Evolutionary conservation across 345 rosid species (phyloP), one percentile per base, ranked within the genome.

Genomic region (Bruguiera sexangula): DNA sequence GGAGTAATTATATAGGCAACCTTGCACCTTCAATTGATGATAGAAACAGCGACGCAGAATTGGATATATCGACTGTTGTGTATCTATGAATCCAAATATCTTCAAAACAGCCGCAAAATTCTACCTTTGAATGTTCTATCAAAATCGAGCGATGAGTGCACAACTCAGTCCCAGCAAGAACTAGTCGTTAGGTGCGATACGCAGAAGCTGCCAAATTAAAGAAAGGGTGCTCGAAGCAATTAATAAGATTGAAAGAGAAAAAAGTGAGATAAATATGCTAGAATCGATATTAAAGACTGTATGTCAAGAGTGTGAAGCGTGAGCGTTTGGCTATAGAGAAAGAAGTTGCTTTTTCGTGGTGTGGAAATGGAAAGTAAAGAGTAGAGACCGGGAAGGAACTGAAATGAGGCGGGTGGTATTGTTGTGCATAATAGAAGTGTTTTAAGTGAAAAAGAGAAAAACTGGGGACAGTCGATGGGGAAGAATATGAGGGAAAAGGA

Each of bases 391-490:
- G 39, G 16, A 22, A 37, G 36, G 54, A 19, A 32, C 8, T 21
- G 65, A 29, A 36, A 6, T 48, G 67, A 36, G 61, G 50, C 39
- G 70, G 16, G 79, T 68, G 75, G 55, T 37, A 26, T 57, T 37
- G 63, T 27, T 50, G 64, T 30, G 59, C 34, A 31, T 21, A 65
- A 65, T 21, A 63, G 18, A 53, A 51, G 54, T 32, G 58, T 32
- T 51, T 6, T 2, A 30, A 30, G 50, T 21, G 11, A 22, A 63
- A 53, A 48, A 21, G 52, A 63, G 69, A 65, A 63, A 37, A 31
- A 30, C 61, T 50, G 73, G 69, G 36, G 72, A 81, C 71, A 70
- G 62, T 77, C 32, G 60, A 18, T 34, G 65, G 53, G 43, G 67
- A 55, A 58, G 57, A 30, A 37, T 29, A 34, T 19, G 30, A 60